Conservation (phyloP, 805 yeast genomes). For the Cyberlindnera nakhonratchasimensis region DNA sequence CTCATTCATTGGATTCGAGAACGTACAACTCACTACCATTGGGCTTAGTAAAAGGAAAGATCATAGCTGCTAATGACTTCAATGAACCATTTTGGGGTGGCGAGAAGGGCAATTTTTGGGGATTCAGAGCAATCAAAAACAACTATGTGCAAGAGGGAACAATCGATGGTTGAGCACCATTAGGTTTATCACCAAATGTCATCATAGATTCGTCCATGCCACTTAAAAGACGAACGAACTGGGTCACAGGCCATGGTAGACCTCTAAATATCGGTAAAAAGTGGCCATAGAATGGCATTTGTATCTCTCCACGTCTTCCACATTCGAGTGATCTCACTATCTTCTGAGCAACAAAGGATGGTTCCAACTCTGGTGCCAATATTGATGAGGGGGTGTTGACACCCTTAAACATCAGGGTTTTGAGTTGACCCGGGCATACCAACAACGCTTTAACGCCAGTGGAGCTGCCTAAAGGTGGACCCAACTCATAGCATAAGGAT, state of each 20-base stretch:
- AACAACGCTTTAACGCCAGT: conserved; percentile 68
- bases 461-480: conserved; percentile 38
- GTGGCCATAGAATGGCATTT: conserved; percentile 72
- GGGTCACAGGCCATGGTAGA: conserved; percentile 63
- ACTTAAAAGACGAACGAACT: conserved; percentile 36
- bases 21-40: conserved; percentile 87
- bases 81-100: conserved; percentile 43
- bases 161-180: not conserved
- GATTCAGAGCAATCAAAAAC: conserved; percentile 54
- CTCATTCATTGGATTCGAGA: conserved; percentile 85
- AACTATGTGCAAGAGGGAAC: conserved; percentile 39
- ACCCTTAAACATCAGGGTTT: conserved; percentile 68
- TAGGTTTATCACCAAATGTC: conserved; percentile 7
- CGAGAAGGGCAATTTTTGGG: conserved; percentile 39
- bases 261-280: conserved; percentile 68
- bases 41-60: conserved; percentile 84
- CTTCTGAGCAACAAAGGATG: conserved; percentile 56
- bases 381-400: conserved; percentile 70
- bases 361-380: conserved; percentile 81
- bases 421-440: conserved; percentile 85
- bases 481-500: conserved; percentile 67
- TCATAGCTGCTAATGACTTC: conserved; percentile 65
- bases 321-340: conserved; percentile 53
- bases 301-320: conserved; percentile 68
- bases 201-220: conserved; percentile 47